These are phyloP conservation scores for Mrakia gelida DNA, from an alignment of 768 basidiomycete genomes.

Conservation along the genomic window DNA sequence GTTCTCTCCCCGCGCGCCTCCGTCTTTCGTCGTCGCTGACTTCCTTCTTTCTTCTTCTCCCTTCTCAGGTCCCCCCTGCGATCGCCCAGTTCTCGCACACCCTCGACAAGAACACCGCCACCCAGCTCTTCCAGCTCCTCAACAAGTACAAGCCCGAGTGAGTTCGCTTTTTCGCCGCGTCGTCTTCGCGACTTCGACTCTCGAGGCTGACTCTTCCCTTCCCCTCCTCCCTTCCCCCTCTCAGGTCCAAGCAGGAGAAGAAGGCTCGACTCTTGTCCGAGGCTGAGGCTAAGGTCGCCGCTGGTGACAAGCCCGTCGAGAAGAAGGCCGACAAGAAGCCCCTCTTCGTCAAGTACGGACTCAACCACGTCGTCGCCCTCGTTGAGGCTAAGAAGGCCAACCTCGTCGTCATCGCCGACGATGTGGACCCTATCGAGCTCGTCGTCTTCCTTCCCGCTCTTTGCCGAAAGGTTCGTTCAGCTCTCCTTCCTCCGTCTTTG, in stretches of 20 bases:
- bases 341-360: slow-evolving; percentile 87
- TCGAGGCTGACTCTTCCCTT: slow-evolving; percentile 51
- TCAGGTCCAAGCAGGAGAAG: slow-evolving; percentile 86
- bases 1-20: not conserved
- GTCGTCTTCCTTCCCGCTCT: slow-evolving; percentile 97
- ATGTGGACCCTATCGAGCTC: slow-evolving; percentile 98
- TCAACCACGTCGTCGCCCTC: slow-evolving; percentile 94
- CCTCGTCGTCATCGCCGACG: slow-evolving; percentile 88
- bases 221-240: not conserved
- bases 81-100: slow-evolving; percentile 94
- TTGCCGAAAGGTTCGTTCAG: slow-evolving; percentile 66
- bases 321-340: slow-evolving; percentile 85
- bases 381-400: slow-evolving; percentile 93
- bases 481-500: not conserved
- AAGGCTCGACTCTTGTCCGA: slow-evolving; percentile 72
- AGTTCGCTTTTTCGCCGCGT: not conserved
- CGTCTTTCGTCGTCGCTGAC: not conserved
- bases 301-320: slow-evolving; percentile 49
- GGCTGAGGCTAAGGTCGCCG: slow-evolving; percentile 68
- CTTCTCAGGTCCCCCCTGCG: slow-evolving; percentile 71
- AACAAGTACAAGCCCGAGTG: slow-evolving; percentile 64
- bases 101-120: slow-evolving; percentile 98
- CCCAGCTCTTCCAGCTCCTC: slow-evolving; percentile 92
- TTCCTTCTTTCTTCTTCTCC: not conserved
- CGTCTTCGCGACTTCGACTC: slow-evolving; percentile 47